A percentile compares a stretch with the other conserved stretches of the same genome.
These are phyloP conservation scores for Malassezia japonica DNA, from an alignment of 1,284 basidiomycete species.

Conservation along the genomic window DNA sequence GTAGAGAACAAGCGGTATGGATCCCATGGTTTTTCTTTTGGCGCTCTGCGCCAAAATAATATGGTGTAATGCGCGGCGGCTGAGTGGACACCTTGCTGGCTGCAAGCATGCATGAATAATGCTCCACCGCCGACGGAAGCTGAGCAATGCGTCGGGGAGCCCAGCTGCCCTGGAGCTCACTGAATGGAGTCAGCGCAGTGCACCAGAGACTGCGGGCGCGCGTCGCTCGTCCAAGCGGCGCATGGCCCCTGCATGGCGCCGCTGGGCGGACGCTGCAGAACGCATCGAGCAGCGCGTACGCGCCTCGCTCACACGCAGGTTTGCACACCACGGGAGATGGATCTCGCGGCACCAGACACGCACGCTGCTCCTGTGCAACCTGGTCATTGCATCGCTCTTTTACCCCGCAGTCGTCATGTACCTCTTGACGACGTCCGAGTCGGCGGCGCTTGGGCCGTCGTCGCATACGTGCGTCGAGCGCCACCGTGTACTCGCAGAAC, in stretches of 20 bases:
- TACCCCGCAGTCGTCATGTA: constrained; percentile 51
- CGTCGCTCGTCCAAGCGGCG: no score
- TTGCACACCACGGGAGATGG: constrained; percentile 29
- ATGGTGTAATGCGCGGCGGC: no score
- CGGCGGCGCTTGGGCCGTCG: neutral
- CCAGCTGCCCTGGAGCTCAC: neutral
- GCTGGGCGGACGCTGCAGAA: neutral
- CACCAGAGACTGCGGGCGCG: neutral
- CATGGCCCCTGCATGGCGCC: neutral
- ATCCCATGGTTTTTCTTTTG: no score
- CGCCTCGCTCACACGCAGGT: neutral
- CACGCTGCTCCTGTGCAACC: constrained; percentile 79
- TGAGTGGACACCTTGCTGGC: no score
- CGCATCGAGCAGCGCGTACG: neutral
- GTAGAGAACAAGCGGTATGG: no score
- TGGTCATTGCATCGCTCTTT: constrained; percentile 90
- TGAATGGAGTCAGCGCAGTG: neutral
- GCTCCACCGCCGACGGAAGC: neutral
- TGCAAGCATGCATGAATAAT: neutral
- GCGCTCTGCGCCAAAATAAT: no score
- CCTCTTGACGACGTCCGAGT: constrained; percentile 21
- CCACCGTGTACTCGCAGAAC: neutral
- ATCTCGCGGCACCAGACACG: constrained; percentile 66
- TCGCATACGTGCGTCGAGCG: constrained; percentile 6
- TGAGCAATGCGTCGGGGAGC: neutral